phyloP scores from a whole-genome alignment of 306 rosid genomes.

The Erythrophleum fordii region DNA sequence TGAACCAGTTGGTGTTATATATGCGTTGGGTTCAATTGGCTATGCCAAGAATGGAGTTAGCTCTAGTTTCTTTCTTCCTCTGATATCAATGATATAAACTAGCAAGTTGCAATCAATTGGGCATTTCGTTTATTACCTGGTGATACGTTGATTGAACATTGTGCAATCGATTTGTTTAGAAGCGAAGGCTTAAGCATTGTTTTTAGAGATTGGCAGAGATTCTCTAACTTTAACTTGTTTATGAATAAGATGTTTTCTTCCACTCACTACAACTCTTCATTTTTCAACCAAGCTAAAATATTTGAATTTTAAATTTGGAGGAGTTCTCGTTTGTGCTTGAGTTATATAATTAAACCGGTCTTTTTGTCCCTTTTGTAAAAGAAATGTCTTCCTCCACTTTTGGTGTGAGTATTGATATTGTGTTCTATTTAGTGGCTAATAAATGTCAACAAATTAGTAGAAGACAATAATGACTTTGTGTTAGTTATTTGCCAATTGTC shows the following conservation, averaged over 20 bases:
- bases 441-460: too few species aligned
- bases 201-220: background rate
- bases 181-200: slow-evolving; percentile 22
- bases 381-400: too few species aligned
- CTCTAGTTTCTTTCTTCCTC: background rate
- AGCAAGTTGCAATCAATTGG: background rate
- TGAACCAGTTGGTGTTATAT: background rate
- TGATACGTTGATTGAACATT: slow-evolving; percentile 11
- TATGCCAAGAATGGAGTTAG: background rate
- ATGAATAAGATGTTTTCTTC: background rate
- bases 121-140: slow-evolving; percentile 23
- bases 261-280: background rate
- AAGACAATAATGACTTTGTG: too few species aligned
- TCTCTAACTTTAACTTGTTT: slow-evolving; percentile 15
- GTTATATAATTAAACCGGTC: background rate
- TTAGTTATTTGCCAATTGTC: too few species aligned
- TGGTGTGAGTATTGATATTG: too few species aligned
- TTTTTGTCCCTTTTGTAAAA: too few species aligned
- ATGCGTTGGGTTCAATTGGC: background rate
- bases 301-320: background rate
- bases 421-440: too few species aligned
- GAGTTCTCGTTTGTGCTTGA: slow-evolving; percentile 18
- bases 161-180: background rate
- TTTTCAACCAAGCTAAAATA: background rate
- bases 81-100: too few species aligned